Base-by-base conservation (phyloP, 2,329 filamentous ascomycete species). In the Hypoxylon sp. region DNA sequence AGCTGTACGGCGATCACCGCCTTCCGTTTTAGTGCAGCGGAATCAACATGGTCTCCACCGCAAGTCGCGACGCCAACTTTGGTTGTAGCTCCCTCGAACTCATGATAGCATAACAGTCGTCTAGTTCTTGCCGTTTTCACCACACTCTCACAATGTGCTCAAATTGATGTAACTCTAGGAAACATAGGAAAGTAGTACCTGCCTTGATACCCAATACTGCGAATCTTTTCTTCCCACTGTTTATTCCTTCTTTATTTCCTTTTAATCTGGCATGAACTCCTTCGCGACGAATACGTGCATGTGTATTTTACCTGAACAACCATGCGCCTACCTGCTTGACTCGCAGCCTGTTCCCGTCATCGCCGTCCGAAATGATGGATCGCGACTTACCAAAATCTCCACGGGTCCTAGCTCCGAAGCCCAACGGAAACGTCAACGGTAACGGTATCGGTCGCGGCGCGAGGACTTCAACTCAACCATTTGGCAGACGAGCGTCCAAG, bases 321-420 rank as follows among this genome's bases (percentile, higher is more conserved):
- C 48, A 67, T 70, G 59, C 65, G 68, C 66, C 51, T 67, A 20
- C 49, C 51, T 44, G 69, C 66, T 58, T 75, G 56, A 74, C 53
- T 69, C 56, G 37, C 35, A 60, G 5, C 60, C 17, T 14, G n/a
- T 62, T 57, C 48, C 46, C 40, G 33, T 64, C 61, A 35, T 68
- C 33, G 48, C 56, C 40, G 42, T 30, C 27, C 37, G 49, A 59
- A 40, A 70, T 63, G n/a, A 71, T 72, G 68, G 73, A 77, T 72
- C 74, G 74, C 65, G 63, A 72, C 53, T 63, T 51, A 33, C 68
- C 68, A 14, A 69, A 65, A 42, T 56, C 57, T 20, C 58, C 60
- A 14, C 70, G 71, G 27, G 71, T 73, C 31, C 70, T 74, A 56
- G 63, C 74, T 55, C 49, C 74, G 53, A 76, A 76, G 58, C 51